Base-by-base conservation (phyloP, 176 grass and related monocot species). In the Elaeis guineensis region DNA sequence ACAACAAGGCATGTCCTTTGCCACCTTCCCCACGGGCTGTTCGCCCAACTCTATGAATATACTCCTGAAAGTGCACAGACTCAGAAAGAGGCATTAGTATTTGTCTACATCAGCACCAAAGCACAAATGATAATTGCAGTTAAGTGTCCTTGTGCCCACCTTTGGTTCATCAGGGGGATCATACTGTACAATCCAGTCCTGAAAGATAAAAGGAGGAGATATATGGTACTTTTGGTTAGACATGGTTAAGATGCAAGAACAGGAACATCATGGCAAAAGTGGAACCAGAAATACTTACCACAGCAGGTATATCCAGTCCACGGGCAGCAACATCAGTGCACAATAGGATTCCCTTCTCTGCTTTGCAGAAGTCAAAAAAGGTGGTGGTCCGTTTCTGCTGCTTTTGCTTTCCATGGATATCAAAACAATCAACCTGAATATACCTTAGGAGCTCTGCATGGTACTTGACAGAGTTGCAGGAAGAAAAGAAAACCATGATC, bases 401-500 rank as follows among this genome's bases (percentile, higher is more conserved):
- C 63, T 96, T 96, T 84, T 91, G 87, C 64, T 91, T 96, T 58
- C 92, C 87, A 82, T 96, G 87, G 73, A 96, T 96, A 78, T 96
- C 92, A 29, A 70, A 28, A 78, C 86, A 90, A 15, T 91, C 83
- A 19, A 96, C 71, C 56, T 87, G 80, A 69, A 96, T 72, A 58
- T 83, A 95, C 55, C 74, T 90, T 44, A 96, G 68, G 73, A 96
- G 87, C 55, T 96, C 92, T 6, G 78, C 55, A 17, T 96, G 87
- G 65, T 77, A 96, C 78, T 91, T 96, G 70, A 96, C 92, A 57
- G 92, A 96, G 72, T 78, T 96, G 72, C 92, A 96, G 19, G 92
- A 96, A 51, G 92, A 96, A 79, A 96, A 96, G 83, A 96, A 96
- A 61, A 96, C 92, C 92, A 96, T 90, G 49, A 96, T 50, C 78